Percentiles rank a stretch among this genome's conserved stretches.
Evolutionary conservation across 2,329 filamentous ascomycete genomes (phyloP).

Genomic region (Fusarium subtropicale): DNA sequence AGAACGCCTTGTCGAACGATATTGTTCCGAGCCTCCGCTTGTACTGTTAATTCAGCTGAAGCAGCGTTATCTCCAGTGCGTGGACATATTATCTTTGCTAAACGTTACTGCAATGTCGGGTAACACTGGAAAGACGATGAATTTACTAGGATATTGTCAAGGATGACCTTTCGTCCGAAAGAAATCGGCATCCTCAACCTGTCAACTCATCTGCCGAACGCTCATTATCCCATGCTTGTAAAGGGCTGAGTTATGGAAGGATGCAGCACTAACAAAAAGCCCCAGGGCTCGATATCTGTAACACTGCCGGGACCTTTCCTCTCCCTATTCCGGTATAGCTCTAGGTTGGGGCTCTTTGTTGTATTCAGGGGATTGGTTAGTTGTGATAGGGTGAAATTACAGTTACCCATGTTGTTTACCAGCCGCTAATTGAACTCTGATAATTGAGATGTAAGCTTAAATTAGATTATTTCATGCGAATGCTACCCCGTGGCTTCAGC

Average conservation of each 20-base stretch:
- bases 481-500: not conserved
- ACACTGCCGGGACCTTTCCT: not conserved
- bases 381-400: not conserved
- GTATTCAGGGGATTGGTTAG: too few relatives aligned
- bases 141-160: too few relatives aligned
- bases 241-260: not conserved
- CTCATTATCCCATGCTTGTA: not conserved
- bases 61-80: too few relatives aligned
- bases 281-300: too few relatives aligned
- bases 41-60: too few relatives aligned
- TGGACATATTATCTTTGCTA: too few relatives aligned
- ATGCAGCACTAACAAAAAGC: not conserved
- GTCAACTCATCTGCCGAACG: not conserved
- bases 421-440: not conserved
- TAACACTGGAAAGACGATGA: too few relatives aligned
- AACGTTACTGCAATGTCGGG: too few relatives aligned
- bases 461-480: not conserved
- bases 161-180: not conserved
- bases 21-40: too few relatives aligned
- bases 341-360: not conserved
- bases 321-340: not conserved
- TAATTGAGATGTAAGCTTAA: not conserved
- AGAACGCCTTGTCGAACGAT: too few relatives aligned
- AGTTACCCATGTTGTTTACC: accelerated
- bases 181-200: not conserved